A percentile compares a stretch with the other conserved stretches of the same genome.
These are phyloP conservation scores for Ceratopteris richardii DNA, from an alignment of 75 land plant species.

Conservation along the genomic window DNA sequence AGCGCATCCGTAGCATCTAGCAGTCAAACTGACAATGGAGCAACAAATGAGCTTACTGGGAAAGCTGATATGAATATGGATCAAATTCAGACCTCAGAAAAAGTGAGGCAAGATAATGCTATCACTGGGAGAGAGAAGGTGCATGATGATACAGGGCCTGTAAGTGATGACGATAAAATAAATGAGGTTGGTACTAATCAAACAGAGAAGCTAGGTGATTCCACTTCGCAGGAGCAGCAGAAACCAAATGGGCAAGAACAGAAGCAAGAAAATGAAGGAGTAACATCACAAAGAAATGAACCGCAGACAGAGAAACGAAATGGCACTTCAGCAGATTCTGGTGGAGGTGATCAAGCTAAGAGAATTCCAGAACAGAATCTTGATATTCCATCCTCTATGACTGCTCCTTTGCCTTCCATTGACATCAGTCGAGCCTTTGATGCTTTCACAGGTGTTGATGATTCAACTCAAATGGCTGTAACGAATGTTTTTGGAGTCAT, in stretches of 20 bases:
- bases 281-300: constrained; percentile 7
- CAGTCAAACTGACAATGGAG: not conserved
- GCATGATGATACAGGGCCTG: not conserved
- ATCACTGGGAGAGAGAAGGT: too few species aligned
- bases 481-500: constrained; percentile 95
- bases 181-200: too few species aligned
- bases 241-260: not conserved
- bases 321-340: not conserved
- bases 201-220: constrained; percentile 5
- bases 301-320: constrained; percentile 3
- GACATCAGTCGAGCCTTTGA: constrained; percentile 60
- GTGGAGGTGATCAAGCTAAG: constrained; percentile 14
- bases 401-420: constrained; percentile 27
- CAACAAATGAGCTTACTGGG: not conserved
- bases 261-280: constrained; percentile 12
- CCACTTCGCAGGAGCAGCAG: not conserved
- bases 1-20: not conserved
- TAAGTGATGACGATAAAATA: not conserved
- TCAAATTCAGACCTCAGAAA: too few species aligned
- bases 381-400: not conserved
- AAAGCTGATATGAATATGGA: too few species aligned
- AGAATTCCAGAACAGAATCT: constrained; percentile 2
- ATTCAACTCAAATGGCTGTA: constrained; percentile 96
- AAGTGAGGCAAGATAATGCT: too few species aligned
- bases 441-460: constrained; percentile 86